A percentile compares a stretch with the other conserved stretches of the same genome.
These are phyloP conservation scores for Pistacia atlantica DNA, from an alignment of 345 rosid genomes.

Conservation along the genomic window DNA sequence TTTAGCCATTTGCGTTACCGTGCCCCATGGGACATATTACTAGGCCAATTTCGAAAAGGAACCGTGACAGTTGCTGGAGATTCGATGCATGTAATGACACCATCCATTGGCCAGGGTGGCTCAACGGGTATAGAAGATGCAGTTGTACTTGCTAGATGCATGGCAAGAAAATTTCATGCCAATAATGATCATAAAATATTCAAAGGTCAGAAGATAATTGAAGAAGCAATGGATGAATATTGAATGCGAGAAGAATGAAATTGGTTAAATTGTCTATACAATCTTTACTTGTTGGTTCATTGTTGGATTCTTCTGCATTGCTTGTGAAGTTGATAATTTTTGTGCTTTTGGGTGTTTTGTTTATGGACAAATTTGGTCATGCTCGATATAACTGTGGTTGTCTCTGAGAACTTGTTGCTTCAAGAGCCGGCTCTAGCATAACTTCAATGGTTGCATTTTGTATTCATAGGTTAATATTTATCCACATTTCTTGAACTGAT, in stretches of 20 bases:
- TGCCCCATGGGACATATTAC: neutral
- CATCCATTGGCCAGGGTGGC: constrained; percentile 39
- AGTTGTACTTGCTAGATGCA: neutral
- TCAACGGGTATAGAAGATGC: constrained; percentile 28
- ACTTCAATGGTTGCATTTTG: too few species aligned
- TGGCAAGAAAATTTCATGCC: too few species aligned
- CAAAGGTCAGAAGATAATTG: too few species aligned
- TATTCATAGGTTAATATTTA: too few species aligned
- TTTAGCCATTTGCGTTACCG: neutral
- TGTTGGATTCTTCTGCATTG: neutral
- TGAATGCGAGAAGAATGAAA: neutral
- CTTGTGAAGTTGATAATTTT: neutral
- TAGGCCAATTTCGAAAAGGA: neutral
- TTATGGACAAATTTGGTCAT: neutral
- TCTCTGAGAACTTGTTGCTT: neutral
- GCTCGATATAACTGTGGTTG: neutral
- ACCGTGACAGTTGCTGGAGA: neutral
- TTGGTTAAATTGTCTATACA: neutral
- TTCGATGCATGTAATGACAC: constrained; percentile 36
- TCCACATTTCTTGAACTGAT: too few species aligned
- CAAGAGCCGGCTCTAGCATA: too few species aligned
- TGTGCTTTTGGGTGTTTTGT: neutral
- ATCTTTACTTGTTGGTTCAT: neutral
- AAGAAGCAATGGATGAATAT: too few species aligned
- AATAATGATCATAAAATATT: too few species aligned